A percentile compares a stretch with the other conserved stretches of the same genome.
phyloP scores from a whole-genome alignment of 495 filamentous ascomycete species.

The Emericellopsis terricola region DNA sequence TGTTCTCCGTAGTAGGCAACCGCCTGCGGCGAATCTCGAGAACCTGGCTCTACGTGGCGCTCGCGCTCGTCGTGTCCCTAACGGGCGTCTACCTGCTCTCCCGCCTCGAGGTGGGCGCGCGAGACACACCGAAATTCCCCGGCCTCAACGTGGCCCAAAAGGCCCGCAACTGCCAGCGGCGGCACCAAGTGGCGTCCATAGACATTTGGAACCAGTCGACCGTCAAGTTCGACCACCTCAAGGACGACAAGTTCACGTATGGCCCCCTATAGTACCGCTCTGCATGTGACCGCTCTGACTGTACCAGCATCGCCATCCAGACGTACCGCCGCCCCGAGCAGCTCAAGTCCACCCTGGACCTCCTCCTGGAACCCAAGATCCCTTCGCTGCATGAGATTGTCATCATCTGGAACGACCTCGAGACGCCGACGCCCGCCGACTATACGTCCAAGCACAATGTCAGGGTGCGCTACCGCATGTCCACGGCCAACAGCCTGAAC shows the following conservation, averaged over 20 bases:
- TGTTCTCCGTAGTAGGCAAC: background rate
- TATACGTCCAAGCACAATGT: constrained; percentile 5
- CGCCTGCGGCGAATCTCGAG: background rate
- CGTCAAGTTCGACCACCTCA: constrained; percentile 2
- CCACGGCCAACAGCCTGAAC: constrained; percentile 6
- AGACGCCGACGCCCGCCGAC: constrained; percentile 2
- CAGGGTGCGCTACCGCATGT: constrained; percentile 5
- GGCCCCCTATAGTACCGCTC: background rate
- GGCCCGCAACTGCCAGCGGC: too few species aligned
- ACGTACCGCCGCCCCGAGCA: constrained; percentile 6
- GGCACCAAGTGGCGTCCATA: too few species aligned
- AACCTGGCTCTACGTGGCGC: background rate
- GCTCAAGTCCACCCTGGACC: constrained; percentile 5
- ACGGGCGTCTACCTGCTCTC: background rate
- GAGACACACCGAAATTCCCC: too few species aligned
- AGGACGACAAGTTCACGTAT: constrained; percentile 9
- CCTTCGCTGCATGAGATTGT: constrained; percentile 8
- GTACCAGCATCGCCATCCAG: constrained; percentile 6
- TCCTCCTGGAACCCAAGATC: constrained; percentile 4
- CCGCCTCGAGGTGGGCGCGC: too few species aligned
- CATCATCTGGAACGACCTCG: constrained; percentile 7
- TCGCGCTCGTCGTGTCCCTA: background rate
- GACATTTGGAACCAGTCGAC: background rate
- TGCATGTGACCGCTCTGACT: background rate
- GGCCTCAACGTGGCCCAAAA: too few species aligned